A percentile compares a stretch with the other conserved stretches of the same genome.
Conservation (phyloP, 805 yeast species). For the Zygotorulaspora danielsina region DNA sequence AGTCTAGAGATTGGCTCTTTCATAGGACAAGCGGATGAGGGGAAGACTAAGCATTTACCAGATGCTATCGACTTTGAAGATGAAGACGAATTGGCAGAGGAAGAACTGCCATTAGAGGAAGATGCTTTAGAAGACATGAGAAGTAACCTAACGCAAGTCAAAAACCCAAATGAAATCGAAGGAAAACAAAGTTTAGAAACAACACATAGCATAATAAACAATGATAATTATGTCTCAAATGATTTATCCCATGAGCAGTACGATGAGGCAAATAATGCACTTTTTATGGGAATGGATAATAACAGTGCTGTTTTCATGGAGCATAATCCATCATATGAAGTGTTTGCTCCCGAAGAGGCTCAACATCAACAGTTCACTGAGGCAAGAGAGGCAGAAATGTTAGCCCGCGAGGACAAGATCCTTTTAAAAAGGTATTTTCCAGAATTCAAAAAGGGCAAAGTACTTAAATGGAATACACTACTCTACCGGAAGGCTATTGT, state of each 20-base stretch:
- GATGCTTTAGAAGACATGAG: conserved; percentile 4
- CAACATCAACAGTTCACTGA: conserved; percentile 15
- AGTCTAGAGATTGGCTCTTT: conserved; percentile 33
- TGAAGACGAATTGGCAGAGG: conserved; percentile 92
- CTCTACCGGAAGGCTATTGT: conserved; percentile 47
- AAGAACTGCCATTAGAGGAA: conserved; percentile 47
- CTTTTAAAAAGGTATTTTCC: conserved; percentile 52
- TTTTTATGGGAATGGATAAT: conserved; percentile 32
- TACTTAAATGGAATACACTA: conserved; percentile 52
- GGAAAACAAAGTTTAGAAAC: neutral
- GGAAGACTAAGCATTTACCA: conserved; percentile 66
- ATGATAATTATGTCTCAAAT: conserved; percentile 19
- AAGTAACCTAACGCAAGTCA: neutral
- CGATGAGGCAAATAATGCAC: conserved; percentile 30
- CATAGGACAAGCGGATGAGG: conserved; percentile 38
- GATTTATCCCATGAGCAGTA: conserved; percentile 13
- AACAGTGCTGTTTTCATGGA: conserved; percentile 18
- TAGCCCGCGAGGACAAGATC: conserved; percentile 33
- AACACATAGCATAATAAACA: neutral
- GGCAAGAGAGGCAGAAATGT: conserved; percentile 16
- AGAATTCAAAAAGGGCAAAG: conserved; percentile 44
- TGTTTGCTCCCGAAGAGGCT: conserved; percentile 18
- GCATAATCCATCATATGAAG: conserved; percentile 19
- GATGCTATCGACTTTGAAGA: conserved; percentile 94
- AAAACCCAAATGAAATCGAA: neutral